Evolutionary conservation across 1,284 basidiomycete genomes (phyloP), one percentile per base, ranked within the genome.

Genomic region (Meripilus lineatus): DNA sequence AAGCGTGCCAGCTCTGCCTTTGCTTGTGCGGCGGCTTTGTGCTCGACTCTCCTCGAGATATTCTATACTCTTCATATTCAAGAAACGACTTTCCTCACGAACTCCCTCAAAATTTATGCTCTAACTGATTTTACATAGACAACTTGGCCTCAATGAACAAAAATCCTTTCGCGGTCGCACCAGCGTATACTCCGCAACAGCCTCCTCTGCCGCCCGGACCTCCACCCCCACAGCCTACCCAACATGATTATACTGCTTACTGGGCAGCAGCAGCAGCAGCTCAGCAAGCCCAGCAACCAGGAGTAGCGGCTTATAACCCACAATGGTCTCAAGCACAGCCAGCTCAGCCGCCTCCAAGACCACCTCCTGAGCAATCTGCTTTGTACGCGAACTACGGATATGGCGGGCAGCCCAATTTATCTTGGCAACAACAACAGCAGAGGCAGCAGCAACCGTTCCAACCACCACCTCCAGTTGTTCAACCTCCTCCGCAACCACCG

Each of bases 321-420:
- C 81, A 84, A 64, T 87, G 84, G 80, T 70, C 68, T 40, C 65
- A 74, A 34, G 72, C 77, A 3, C 81, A 79, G 53, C 64, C 76
- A 24, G 68, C 78, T 20, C 62, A 65, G 38, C 52, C 63, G 13
- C 57, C 65, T 11, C 53, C 64, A 26, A 70, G 82, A 42, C 83
- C 83, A 32, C 68, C 83, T 34, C 70, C 79, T 17, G 79, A 87
- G 53, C 85, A 89, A 57, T 83, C 79, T 57, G 81, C 85, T 21
- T 58, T 90, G 26, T 90, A 89, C 54, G 87, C 87, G 2, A 90
- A 90, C 58, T 90, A 90, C 56, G 87, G 87, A 22, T 90, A 90
- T 58, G 85, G 87, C 2, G 48, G 53, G 15, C 81, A 81, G 39
- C 60, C 70, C 52, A 69, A 65, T 45, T 60, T 68, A 45, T 70